phyloP scores from a whole-genome alignment of 306 rosid species.

The Trichosanthes truncata region DNA sequence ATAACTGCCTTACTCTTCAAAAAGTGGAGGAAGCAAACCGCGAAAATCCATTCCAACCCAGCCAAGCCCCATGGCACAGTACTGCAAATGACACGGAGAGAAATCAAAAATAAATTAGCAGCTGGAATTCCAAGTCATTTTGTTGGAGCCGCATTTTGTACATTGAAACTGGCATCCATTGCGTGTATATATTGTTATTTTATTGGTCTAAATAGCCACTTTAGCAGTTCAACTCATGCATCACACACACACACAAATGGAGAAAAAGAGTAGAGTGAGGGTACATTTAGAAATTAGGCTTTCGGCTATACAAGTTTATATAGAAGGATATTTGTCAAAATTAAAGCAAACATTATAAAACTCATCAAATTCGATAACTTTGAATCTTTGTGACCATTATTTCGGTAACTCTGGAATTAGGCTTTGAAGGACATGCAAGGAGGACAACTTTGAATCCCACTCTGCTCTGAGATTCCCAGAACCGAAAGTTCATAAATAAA shows the following conservation, averaged over 20 bases:
- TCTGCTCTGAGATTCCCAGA: not conserved
- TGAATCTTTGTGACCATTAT: not conserved
- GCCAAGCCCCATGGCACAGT: constrained; percentile 99
- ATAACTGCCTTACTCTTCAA: constrained; percentile 62
- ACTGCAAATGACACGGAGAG: constrained; percentile 41
- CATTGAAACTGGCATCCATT: not conserved
- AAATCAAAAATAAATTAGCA: constrained; percentile 18
- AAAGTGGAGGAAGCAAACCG: constrained; percentile 88
- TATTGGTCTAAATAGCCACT: not conserved
- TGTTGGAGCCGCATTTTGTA: not conserved
- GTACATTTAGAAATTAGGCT: not conserved
- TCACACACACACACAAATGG: not conserved
- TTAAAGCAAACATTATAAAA: not conserved
- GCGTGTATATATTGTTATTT: not conserved
- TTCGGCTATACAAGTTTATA: not conserved
- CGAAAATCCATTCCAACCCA: constrained; percentile 99
- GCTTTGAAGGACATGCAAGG: not conserved
- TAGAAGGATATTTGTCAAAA: constrained; percentile 13
- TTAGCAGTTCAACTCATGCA: not conserved
- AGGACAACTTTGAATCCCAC: not conserved
- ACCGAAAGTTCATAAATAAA: not conserved
- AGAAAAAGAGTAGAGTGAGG: not conserved
- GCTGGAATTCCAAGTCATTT: not conserved
- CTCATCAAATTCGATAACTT: not conserved
- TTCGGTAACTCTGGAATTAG: not conserved